Base-by-base conservation (phyloP, 495 filamentous ascomycete species). In the Penicillium atrosanguineum region DNA sequence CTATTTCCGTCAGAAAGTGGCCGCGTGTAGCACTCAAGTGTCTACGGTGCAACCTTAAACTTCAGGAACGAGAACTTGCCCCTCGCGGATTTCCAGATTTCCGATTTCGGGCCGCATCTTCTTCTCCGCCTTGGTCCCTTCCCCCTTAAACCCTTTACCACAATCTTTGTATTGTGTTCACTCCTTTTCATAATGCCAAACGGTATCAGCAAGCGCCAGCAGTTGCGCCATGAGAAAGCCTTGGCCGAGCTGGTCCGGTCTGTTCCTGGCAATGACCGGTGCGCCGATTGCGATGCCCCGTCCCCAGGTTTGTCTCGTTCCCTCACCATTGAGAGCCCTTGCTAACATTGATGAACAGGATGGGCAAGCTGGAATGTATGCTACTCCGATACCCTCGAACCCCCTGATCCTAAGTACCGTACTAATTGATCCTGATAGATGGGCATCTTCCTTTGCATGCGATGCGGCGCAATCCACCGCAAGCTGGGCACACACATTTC, bases 281-380 rank as follows among this genome's bases (percentile, higher is more conserved):
- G 94, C 74, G 95, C 94, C 44, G 94, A 98, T 72, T 98, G 94
- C 77, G 79, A 82, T 62, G 87, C 90, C 37, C 81, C 84, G 74
- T 97, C 96, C 79, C 94, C 94, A 84, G 87, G 93, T 96, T 74
- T 56, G 80, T 79, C 23, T 23, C 5, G 23, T 41, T 26, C 31
- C 42, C 19, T 36, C 39, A 20, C 26, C 38, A 7, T 40, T 19
- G 16, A 20, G 38, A 19, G 19, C 2, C 31, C 20, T 34, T 20
- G 34, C 48, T 57, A 46, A 34, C 20, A 21, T 31, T 14, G 4
- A 25, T 21, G 49, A 38, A 58, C 62, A 96, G 92, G 84, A 79
- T 98, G 95, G 95, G 91, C 94, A 71, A 96, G 91, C 79, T 98
- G 94, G 92, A 97, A 88, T 70, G 91, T 96, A 86, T 70, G 90